A percentile compares a stretch with the other conserved stretches of the same genome.
phyloP scores from a whole-genome alignment of 306 rosid species.

The Trifolium repens region DNA sequence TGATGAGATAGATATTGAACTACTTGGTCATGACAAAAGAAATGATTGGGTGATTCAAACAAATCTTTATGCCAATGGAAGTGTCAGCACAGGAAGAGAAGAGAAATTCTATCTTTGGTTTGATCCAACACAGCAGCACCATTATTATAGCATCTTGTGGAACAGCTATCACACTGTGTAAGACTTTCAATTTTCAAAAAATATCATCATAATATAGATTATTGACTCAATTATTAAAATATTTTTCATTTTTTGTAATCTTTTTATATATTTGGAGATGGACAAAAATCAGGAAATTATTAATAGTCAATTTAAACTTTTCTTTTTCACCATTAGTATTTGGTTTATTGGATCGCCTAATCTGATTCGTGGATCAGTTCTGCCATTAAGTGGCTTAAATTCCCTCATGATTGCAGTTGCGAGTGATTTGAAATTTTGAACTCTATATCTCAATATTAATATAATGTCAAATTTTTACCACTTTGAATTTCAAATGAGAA shows the following conservation, averaged over 20 bases:
- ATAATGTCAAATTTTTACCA: neutral
- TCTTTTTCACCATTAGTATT: no score
- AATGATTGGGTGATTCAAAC: slow-evolving; percentile 92
- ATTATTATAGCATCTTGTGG: slow-evolving; percentile 88
- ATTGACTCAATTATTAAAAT: neutral
- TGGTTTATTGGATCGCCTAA: no score
- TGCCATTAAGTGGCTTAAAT: no score
- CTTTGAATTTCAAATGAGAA: no score
- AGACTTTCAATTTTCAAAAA: slow-evolving; percentile 37
- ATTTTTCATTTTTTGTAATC: neutral
- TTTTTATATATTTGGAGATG: neutral
- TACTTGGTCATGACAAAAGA: slow-evolving; percentile 88
- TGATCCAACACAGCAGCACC: slow-evolving; percentile 80
- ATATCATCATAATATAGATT: neutral
- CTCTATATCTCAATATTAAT: no score
- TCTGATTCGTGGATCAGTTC: no score
- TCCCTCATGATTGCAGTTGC: no score
- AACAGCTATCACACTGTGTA: slow-evolving; percentile 86
- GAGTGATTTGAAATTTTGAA: no score
- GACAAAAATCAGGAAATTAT: neutral
- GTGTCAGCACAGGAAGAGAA: slow-evolving; percentile 91
- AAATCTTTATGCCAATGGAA: slow-evolving; percentile 86
- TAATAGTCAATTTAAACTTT: no score
- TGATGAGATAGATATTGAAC: slow-evolving; percentile 91
- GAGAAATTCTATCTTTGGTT: slow-evolving; percentile 97